phyloP scores from a whole-genome alignment of 495 filamentous ascomycete species.

The Hypoxylon lienhwacheense region DNA sequence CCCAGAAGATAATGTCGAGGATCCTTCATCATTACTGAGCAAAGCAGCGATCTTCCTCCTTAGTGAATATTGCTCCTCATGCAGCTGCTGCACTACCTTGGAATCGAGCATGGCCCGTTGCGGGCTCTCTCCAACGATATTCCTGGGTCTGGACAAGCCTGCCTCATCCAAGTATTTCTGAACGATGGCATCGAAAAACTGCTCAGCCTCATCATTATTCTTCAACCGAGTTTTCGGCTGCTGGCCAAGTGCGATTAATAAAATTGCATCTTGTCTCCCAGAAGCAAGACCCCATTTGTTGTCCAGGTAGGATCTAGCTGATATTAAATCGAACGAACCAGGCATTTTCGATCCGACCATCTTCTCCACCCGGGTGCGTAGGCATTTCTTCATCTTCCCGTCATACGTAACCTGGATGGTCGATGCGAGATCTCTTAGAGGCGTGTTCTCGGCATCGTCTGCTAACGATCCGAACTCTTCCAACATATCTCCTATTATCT shows the following conservation, averaged over 20 bases:
- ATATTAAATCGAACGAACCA: constrained; percentile 85
- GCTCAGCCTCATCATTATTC: constrained; percentile 76
- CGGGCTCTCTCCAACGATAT: constrained; percentile 61
- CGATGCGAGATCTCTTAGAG: constrained; percentile 80
- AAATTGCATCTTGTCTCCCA: constrained; percentile 79
- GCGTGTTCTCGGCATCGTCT: constrained; percentile 89
- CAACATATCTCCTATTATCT: constrained; percentile 81
- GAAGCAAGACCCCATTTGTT: constrained; percentile 79
- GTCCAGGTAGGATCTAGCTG: constrained; percentile 77
- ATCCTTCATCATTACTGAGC: constrained; percentile 79
- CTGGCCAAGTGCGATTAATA: constrained; percentile 75
- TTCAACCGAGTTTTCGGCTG: constrained; percentile 79
- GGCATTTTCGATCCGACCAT: constrained; percentile 91
- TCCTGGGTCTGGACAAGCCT: constrained; percentile 67
- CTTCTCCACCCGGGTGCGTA: constrained; percentile 76
- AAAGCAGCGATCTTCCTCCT: constrained; percentile 86
- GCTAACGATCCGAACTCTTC: constrained; percentile 90
- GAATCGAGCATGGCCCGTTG: constrained; percentile 83
- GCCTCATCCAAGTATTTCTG: constrained; percentile 75
- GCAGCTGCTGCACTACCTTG: constrained; percentile 64
- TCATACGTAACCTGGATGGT: constrained; percentile 87
- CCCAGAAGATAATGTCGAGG: constrained; percentile 68
- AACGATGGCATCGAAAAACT: constrained; percentile 71
- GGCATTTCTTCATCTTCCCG: constrained; percentile 86
- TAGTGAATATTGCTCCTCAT: constrained; percentile 57